Percentiles rank a stretch among this genome's conserved stretches.
Evolutionary conservation across 2,329 filamentous ascomycete species (phyloP).

Genomic region (Stemphylium beticola): DNA sequence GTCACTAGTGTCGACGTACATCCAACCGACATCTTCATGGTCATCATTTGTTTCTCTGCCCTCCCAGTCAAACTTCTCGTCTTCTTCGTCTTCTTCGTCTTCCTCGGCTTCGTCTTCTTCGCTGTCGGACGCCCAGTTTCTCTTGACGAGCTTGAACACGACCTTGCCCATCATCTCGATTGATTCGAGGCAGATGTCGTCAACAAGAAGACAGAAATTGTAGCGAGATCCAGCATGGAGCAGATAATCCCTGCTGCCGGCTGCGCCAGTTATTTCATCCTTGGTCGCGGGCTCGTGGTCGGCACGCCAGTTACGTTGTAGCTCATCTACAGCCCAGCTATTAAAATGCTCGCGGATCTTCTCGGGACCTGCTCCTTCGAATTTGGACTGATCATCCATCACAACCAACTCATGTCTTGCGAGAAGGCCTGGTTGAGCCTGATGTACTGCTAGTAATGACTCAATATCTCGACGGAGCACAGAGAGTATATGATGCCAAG

Average conservation of each 20-base stretch:
- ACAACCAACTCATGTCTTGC: background rate
- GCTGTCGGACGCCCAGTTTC: background rate
- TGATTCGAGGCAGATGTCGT: slow-evolving; percentile 5
- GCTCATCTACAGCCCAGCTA: background rate
- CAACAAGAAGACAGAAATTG: background rate
- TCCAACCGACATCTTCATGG: slow-evolving; percentile 1
- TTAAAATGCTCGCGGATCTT: slow-evolving; percentile 4
- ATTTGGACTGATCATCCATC: background rate
- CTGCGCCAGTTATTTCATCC: background rate
- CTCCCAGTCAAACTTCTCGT: slow-evolving; percentile 1
- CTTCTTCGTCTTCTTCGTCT: slow-evolving; percentile 4
- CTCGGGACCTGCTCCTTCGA: slow-evolving; percentile 1
- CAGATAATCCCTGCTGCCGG: background rate
- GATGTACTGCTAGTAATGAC: background rate
- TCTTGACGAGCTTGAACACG: slow-evolving; percentile 2
- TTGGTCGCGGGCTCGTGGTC: background rate
- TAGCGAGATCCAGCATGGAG: background rate
- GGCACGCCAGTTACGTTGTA: slow-evolving; percentile 5
- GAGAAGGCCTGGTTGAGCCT: background rate
- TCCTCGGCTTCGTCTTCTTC: background rate
- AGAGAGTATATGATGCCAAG: slow-evolving; percentile 3
- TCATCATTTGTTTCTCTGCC: background rate
- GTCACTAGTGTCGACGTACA: background rate
- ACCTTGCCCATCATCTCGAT: background rate
- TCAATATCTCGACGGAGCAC: background rate